A percentile compares a stretch with the other conserved stretches of the same genome.
phyloP scores from a whole-genome alignment of 2,329 filamentous ascomycete genomes.

The Xylaria digitata region DNA sequence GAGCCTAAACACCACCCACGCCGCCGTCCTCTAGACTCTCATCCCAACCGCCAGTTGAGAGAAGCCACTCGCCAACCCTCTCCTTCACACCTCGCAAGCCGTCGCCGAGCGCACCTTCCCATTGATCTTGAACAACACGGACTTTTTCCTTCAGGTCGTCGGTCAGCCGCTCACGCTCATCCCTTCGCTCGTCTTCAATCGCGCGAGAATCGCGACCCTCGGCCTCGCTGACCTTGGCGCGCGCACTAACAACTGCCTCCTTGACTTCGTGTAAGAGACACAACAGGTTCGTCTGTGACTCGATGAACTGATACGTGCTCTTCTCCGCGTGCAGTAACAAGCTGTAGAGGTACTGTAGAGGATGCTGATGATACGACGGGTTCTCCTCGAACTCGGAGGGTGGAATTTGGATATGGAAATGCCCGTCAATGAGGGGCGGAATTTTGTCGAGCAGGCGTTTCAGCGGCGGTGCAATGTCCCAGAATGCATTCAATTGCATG shows the following conservation, averaged over 20 bases:
- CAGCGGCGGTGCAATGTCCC: constrained; percentile 93
- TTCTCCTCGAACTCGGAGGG: constrained; percentile 85
- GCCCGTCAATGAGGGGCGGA: constrained; percentile 57
- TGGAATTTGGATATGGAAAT: constrained; percentile 83
- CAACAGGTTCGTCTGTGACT: constrained; percentile 89
- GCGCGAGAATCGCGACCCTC: constrained; percentile 63
- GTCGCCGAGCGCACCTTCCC: constrained; percentile 86
- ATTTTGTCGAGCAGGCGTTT: constrained; percentile 83
- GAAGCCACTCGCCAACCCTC: constrained; percentile 77
- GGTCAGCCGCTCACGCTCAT: constrained; percentile 78
- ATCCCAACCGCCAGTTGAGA: constrained; percentile 88
- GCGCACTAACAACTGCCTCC: constrained; percentile 73
- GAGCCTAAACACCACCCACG: constrained; percentile 58
- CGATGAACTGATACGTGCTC: constrained; percentile 96
- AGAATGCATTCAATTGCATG: constrained; percentile 91
- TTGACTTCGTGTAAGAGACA: constrained; percentile 93
- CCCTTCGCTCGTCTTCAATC: constrained; percentile 67
- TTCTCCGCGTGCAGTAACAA: constrained; percentile 89
- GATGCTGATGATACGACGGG: constrained; percentile 80
- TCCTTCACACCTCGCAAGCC: constrained; percentile 78
- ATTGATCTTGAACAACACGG: constrained; percentile 88
- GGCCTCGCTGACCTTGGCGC: constrained; percentile 73
- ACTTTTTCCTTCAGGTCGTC: constrained; percentile 95
- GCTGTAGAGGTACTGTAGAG: constrained; percentile 89
- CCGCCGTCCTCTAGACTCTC: constrained; percentile 74